Evolutionary conservation across 345 rosid genomes (phyloP).

Genomic region (Viola odorata): DNA sequence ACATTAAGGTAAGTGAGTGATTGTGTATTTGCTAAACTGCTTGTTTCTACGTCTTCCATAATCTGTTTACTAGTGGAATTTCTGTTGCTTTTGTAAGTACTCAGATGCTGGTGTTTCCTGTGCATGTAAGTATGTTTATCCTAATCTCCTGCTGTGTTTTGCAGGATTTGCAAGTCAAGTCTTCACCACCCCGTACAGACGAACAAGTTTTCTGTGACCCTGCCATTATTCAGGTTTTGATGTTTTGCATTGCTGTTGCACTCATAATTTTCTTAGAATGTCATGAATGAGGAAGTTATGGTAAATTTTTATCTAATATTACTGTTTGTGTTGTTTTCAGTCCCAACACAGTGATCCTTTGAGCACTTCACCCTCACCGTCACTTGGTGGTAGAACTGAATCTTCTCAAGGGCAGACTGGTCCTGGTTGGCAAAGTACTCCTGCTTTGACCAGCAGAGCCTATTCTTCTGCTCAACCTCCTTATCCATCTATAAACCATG

Average conservation of each 20-base stretch:
- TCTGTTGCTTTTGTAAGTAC: background rate
- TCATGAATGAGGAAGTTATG: background rate
- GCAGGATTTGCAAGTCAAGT: conserved; percentile 43
- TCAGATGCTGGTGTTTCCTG: background rate
- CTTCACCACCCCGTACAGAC: conserved; percentile 25
- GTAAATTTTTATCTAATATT: background rate
- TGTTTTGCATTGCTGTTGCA: background rate
- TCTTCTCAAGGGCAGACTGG: too few species aligned
- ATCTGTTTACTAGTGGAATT: background rate
- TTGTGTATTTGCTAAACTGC: background rate
- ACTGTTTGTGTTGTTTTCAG: conserved; percentile 11
- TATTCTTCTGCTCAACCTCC: conserved; percentile 13
- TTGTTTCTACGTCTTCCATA: background rate
- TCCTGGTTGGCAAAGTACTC: conserved; percentile 13
- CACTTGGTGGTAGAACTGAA: too few species aligned
- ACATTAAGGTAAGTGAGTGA: conserved; percentile 38
- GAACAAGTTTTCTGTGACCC: conserved; percentile 31
- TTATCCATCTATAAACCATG: conserved; percentile 15
- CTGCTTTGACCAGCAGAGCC: conserved; percentile 21
- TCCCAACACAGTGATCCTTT: conserved; percentile 19
- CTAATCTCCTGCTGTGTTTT: background rate
- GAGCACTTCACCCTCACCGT: conserved; percentile 10
- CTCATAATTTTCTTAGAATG: background rate
- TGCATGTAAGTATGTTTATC: background rate
- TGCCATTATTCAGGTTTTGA: conserved; percentile 38